Base-by-base conservation (phyloP, 352 stramenopile species). In the Globisporangium apiculatum region DNA sequence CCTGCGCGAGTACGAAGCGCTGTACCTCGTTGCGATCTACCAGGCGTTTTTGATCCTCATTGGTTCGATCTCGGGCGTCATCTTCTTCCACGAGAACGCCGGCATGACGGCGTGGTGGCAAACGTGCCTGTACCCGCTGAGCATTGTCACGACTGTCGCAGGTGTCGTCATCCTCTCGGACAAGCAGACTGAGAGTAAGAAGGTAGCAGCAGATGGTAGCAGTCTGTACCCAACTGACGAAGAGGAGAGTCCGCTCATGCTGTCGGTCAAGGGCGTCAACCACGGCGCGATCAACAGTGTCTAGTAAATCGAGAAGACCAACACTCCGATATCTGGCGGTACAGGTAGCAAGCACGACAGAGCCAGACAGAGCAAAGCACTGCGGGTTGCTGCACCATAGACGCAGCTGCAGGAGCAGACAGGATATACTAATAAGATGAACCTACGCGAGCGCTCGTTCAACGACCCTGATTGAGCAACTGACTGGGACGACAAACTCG, bases 31-130 rank as follows among this genome's bases (percentile, higher is more conserved):
- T 11, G 80, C 84, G 5, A 91, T 92, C 53, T 94, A 94, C 61
- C 72, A 94, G 42, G 79, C 80, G 38, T 90, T 91, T 60, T 65
- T 94, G 43, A 94, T 94, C 51, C 60, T 92, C 54, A 90, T 90
- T 66, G 79, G 84, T 51, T 92, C 84, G 53, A 71, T 94, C 62
- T 91, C 80, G 4, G 84, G 84, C 6, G 83, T 94, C 47, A 87
- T 94, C 54, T 94, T 94, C 64, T 94, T 94, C 71, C 80, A 91
- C 58, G 84, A 94, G 73, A 90, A 83, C 58, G 65, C 76, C 2
- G 84, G 77, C 51, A 94, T 94, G 79, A 81, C 78, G 51, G 70
- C 76, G 48, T 94, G 79, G 81, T 94, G 83, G 83, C 83, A 94
- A 64, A 64, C 75, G 46, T 60, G 78, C 47, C 49, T 94, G 51